These are phyloP conservation scores for Trifolium dubium DNA, from an alignment of 306 rosid genomes.

Conservation along the genomic window DNA sequence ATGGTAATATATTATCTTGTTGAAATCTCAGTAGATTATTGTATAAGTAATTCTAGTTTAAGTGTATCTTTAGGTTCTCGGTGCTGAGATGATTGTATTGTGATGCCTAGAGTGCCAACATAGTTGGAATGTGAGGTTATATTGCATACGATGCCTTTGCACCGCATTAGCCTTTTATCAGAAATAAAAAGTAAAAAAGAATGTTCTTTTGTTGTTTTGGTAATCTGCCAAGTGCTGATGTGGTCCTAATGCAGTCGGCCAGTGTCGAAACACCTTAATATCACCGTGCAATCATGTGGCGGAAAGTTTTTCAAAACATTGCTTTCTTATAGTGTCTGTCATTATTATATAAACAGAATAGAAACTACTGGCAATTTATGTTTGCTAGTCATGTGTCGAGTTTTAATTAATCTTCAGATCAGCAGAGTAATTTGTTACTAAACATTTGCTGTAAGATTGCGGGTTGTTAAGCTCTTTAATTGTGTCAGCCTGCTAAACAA, in stretches of 20 bases:
- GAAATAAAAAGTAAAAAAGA: no score
- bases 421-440: conserved; percentile 29
- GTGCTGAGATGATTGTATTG: no score
- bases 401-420: not conserved
- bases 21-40: conserved; percentile 37
- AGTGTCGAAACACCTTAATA: not conserved
- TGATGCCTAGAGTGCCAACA: no score
- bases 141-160: no score
- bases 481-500: conserved; percentile 26
- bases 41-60: conserved; percentile 29
- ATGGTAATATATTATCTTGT: conserved; percentile 21
- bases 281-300: not conserved
- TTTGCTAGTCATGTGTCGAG: not conserved
- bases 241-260: not conserved
- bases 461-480: conserved; percentile 25
- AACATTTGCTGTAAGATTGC: conserved; percentile 36
- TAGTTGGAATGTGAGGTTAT: no score
- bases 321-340: not conserved
- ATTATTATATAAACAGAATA: no score
- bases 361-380: not conserved
- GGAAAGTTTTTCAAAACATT: not conserved
- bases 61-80: conserved; percentile 28
- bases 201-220: conserved; percentile 23
- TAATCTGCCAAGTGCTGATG: conserved; percentile 8
- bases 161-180: no score